Conservation (phyloP, 2,329 filamentous ascomycete species). For the Aureobasidium melanogenum region DNA sequence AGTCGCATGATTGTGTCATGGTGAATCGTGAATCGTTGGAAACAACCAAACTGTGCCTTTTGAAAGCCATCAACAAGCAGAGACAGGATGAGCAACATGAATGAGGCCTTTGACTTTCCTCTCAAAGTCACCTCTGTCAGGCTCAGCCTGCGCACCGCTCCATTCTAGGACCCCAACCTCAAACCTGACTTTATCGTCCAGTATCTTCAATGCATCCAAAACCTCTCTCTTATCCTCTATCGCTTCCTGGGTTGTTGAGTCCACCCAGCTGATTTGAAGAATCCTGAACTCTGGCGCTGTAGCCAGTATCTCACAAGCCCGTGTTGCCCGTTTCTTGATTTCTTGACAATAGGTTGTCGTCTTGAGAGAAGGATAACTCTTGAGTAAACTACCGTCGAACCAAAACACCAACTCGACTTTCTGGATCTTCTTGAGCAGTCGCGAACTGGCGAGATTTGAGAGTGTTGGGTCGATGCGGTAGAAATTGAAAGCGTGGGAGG, state of each 20-base stretch:
- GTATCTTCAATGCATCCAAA: constrained; percentile 17
- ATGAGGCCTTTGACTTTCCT: background rate
- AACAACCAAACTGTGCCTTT: background rate
- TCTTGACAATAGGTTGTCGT: constrained; percentile 23
- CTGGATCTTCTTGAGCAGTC: constrained; percentile 18
- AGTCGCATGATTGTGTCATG: background rate
- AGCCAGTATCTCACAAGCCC: constrained; percentile 23
- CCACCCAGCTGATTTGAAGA: constrained; percentile 25
- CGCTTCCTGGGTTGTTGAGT: constrained; percentile 21
- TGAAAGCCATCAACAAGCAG: background rate
- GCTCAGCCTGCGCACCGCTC: background rate
- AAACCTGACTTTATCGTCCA: constrained; percentile 17
- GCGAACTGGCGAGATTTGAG: constrained; percentile 18
- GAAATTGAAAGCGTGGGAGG: constrained; percentile 30
- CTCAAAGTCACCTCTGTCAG: background rate
- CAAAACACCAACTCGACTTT: constrained; percentile 27
- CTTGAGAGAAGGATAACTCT: constrained; percentile 24
- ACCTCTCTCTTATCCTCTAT: constrained; percentile 23
- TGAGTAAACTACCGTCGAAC: constrained; percentile 23
- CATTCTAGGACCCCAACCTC: constrained; percentile 17
- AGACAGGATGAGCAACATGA: background rate
- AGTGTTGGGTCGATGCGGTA: constrained; percentile 27
- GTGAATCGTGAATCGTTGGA: background rate
- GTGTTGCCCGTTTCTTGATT: constrained; percentile 20
- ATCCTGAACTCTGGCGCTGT: constrained; percentile 17